phyloP scores from a whole-genome alignment of 768 basidiomycete species.

The Boletus vermiculosoides region DNA sequence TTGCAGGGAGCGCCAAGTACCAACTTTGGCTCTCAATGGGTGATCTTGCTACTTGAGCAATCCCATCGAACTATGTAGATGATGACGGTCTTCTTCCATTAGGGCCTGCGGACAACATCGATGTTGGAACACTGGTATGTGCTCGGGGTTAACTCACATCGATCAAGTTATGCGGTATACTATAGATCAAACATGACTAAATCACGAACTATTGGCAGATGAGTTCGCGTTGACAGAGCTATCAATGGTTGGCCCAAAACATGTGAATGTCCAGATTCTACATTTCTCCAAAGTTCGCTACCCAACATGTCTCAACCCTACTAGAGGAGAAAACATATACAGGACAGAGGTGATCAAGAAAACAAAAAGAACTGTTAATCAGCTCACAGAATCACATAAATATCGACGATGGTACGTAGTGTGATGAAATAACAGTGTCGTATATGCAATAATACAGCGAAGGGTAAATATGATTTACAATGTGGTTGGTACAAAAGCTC shows the following conservation, averaged over 20 bases:
- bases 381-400: background rate
- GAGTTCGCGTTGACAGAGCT: background rate
- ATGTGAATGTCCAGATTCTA: no score
- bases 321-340: background rate
- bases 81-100: background rate
- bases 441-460: background rate
- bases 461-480: background rate
- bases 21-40: background rate
- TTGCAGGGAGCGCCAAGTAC: background rate
- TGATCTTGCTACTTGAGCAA: background rate
- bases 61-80: background rate
- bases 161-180: background rate
- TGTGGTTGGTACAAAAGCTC: constrained; percentile 5
- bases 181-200: background rate
- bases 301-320: no score
- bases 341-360: background rate
- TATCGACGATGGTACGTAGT: background rate
- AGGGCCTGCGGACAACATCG: background rate
- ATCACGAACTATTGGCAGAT: background rate
- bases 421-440: background rate
- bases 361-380: background rate
- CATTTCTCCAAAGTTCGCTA: no score
- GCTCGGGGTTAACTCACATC: background rate
- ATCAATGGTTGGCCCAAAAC: no score
- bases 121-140: background rate